Percentiles rank a stretch among this genome's conserved stretches.
phyloP scores from a whole-genome alignment of 2,329 filamentous ascomycete genomes.

The Dendryphion nanum region DNA sequence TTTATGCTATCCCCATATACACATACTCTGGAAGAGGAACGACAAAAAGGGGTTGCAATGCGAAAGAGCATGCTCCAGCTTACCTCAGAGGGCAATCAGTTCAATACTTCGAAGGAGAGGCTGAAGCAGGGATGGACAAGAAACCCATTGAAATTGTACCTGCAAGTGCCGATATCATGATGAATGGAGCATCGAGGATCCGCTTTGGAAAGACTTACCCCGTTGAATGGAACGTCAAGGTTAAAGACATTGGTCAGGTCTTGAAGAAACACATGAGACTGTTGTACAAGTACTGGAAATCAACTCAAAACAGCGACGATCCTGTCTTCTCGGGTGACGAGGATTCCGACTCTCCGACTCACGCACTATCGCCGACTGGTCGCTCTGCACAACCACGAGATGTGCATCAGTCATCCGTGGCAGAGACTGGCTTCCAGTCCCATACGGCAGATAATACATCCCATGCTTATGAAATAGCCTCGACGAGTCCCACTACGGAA shows the following conservation, averaged over 20 bases:
- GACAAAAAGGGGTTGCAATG: constrained; percentile 35
- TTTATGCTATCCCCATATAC: constrained; percentile 22
- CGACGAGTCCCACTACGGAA: too few relatives aligned
- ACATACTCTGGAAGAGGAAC: constrained; percentile 42
- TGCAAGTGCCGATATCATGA: constrained; percentile 10
- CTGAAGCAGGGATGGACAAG: constrained; percentile 35
- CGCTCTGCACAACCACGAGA: too few relatives aligned
- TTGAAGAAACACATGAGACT: constrained; percentile 19
- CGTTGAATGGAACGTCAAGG: constrained; percentile 46
- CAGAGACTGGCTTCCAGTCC: too few relatives aligned
- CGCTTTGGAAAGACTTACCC: constrained; percentile 43
- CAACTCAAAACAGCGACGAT: too few relatives aligned
- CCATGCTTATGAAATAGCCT: too few relatives aligned
- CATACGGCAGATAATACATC: too few relatives aligned
- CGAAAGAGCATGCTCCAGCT: constrained; percentile 40
- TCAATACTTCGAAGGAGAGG: constrained; percentile 20
- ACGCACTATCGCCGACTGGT: too few relatives aligned
- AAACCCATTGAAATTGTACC: constrained; percentile 36
- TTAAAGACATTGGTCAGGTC: constrained; percentile 42
- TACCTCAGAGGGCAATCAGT: constrained; percentile 18
- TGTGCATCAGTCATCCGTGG: too few relatives aligned
- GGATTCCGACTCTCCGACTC: too few relatives aligned
- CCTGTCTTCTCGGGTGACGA: too few relatives aligned
- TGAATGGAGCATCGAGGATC: constrained; percentile 38
- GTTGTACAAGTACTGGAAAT: constrained; percentile 12